A percentile compares a stretch with the other conserved stretches of the same genome.
These are phyloP conservation scores for Saturnispora sanitii DNA, from an alignment of 805 yeast genomes.

Conservation along the genomic window DNA sequence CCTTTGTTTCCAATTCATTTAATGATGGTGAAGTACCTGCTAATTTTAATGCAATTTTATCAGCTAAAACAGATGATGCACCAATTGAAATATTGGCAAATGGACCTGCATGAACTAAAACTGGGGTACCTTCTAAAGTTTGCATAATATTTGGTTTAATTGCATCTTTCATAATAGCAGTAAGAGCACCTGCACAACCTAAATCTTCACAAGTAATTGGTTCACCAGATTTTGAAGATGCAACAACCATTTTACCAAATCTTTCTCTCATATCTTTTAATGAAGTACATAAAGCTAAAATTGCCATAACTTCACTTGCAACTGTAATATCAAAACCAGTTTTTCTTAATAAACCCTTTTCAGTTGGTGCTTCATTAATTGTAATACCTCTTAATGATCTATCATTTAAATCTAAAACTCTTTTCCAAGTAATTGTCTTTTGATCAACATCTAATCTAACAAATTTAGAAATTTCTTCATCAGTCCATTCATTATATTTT, in stretches of 20 bases:
- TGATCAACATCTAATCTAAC: slow-evolving; percentile 87
- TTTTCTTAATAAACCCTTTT: slow-evolving; percentile 74
- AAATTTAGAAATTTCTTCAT: slow-evolving; percentile 63
- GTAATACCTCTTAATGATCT: slow-evolving; percentile 83
- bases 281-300: slow-evolving; percentile 72
- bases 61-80: slow-evolving; percentile 91
- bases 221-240: slow-evolving; percentile 59
- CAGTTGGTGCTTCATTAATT: slow-evolving; percentile 87
- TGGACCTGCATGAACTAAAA: slow-evolving; percentile 95
- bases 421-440: slow-evolving; percentile 77
- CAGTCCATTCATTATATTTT: slow-evolving; percentile 70
- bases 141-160: slow-evolving; percentile 96
- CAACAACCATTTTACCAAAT: slow-evolving; percentile 84
- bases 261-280: slow-evolving; percentile 79
- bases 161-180: slow-evolving; percentile 92
- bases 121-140: slow-evolving; percentile 95
- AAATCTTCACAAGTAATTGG: slow-evolving; percentile 92
- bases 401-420: slow-evolving; percentile 93
- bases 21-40: slow-evolving; percentile 54
- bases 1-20: slow-evolving; percentile 23
- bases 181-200: slow-evolving; percentile 91
- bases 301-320: slow-evolving; percentile 95
- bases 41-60: slow-evolving; percentile 81
- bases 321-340: slow-evolving; percentile 96
- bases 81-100: slow-evolving; percentile 97